Conservation (phyloP, 257 asterid species). For the Primulina eburnea region DNA sequence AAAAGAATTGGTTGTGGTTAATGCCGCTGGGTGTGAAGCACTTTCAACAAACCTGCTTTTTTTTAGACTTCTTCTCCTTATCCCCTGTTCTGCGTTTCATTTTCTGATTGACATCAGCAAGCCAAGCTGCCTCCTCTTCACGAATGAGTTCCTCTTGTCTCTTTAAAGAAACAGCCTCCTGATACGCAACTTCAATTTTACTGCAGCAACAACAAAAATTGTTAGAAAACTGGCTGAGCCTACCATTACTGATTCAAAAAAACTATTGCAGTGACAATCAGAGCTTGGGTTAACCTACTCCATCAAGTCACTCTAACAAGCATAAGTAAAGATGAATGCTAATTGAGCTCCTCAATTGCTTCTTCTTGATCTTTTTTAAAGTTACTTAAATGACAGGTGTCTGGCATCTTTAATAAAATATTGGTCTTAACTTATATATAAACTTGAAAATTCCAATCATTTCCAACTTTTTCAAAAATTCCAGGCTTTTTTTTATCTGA, state of each 20-base stretch:
- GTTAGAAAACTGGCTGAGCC: not conserved
- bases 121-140: conserved; percentile 90
- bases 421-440: not conserved
- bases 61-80: conserved; percentile 66
- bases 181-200: conserved; percentile 84
- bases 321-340: not conserved
- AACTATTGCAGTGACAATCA: not conserved
- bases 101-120: conserved; percentile 75
- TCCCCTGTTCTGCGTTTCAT: conserved; percentile 63
- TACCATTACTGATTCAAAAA: not conserved
- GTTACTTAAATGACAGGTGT: not conserved
- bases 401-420: not conserved
- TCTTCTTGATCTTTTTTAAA: not conserved
- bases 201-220: conserved; percentile 34
- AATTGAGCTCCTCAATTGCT: not conserved
- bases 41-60: conserved; percentile 51
- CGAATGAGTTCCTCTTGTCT: conserved; percentile 96
- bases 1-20: not conserved
- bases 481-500: not conserved
- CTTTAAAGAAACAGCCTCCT: conserved; percentile 86
- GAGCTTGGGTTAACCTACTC: not conserved
- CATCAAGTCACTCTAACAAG: not conserved
- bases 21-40: not conserved
- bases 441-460: not conserved
- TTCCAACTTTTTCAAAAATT: not conserved